Conservation (phyloP, 768 basidiomycete genomes). For the Multifurca ochricompacta region DNA sequence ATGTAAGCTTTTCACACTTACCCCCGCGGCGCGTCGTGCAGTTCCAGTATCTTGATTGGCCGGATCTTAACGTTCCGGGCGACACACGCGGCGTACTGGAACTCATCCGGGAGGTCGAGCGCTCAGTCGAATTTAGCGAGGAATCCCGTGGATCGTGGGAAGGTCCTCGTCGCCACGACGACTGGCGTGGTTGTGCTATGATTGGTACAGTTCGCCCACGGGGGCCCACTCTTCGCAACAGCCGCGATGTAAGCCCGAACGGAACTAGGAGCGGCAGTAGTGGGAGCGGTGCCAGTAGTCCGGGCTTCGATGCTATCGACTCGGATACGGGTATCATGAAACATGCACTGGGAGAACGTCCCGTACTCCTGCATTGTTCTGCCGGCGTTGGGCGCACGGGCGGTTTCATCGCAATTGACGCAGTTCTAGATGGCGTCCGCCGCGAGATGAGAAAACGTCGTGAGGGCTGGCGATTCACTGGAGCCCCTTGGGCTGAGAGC, state of each 20-base stretch:
- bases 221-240: constrained; percentile 2
- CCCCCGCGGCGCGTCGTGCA: constrained; percentile 69
- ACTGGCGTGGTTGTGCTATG: constrained; percentile 16
- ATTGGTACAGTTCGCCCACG: constrained; percentile 10
- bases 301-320: constrained; percentile 36
- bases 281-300: constrained; percentile 16
- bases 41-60: constrained; percentile 92
- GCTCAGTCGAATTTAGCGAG: constrained; percentile 23
- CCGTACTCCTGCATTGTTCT: constrained; percentile 81
- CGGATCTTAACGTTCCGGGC: constrained; percentile 91
- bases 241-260: constrained; percentile 15
- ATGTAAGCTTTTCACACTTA: constrained; percentile 50
- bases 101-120: constrained; percentile 66
- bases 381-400: constrained; percentile 95
- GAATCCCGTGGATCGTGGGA: constrained; percentile 20
- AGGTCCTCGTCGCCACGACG: constrained; percentile 24
- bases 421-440: constrained; percentile 68
- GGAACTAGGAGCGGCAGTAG: constrained; percentile 13
- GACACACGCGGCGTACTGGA: constrained; percentile 67
- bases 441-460: constrained; percentile 42
- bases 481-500: constrained; percentile 23
- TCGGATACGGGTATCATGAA: constrained; percentile 46
- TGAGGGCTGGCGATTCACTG: constrained; percentile 21
- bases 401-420: constrained; percentile 85
- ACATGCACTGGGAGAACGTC: constrained; percentile 45